Evolutionary conservation across 768 basidiomycete species (phyloP), one percentile per base, ranked within the genome.

Genomic region (Boletellus emodensis): DNA sequence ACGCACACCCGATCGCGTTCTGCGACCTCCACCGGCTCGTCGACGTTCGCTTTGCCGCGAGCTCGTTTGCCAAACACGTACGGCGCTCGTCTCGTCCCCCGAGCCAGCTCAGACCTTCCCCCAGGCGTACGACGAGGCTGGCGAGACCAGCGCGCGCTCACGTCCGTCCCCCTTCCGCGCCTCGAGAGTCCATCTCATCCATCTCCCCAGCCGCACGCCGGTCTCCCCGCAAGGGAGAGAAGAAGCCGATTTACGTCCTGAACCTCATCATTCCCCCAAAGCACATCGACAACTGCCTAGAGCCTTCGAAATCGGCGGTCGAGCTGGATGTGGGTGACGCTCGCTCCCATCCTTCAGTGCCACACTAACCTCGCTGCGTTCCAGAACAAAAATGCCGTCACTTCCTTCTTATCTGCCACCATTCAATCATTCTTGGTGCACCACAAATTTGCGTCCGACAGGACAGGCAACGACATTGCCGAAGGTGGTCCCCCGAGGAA

Each of bases 181-280:
- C 46, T 40, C 48, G 48, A 57, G 54, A 51, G 49, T 35, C 15
- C 5, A 17, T 45, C 57, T 59, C 46, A 41, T 39, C 48, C 12
- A 48, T 17, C 13, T 44, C 52, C 46, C 34, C 49, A 89, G 87
- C 70, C 44, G 61, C 61, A 39, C 81, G 88, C 52, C 77, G 86
- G 32, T 87, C 92, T 32, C 88, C 92, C 30, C 82, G 86, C 36
- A 92, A 89, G 68, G 66, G 71, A 20, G 90, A 92, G 61, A 84
- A 83, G 66, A 81, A 81, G 64, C 84, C 93, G 5, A 81, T 93
- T 52, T 97, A 89, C 64, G 85, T 93, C 40, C 72, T 98, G 41
- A 84, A 90, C 61, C 62, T 98, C 51, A 75, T 71, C 9, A 69
- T 94, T 17, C 83, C 90, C 39, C 70, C 82, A 3, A 69, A 72